Base-by-base conservation (phyloP, 2,329 filamentous ascomycete species). In the Blastomyces gilchristii region DNA sequence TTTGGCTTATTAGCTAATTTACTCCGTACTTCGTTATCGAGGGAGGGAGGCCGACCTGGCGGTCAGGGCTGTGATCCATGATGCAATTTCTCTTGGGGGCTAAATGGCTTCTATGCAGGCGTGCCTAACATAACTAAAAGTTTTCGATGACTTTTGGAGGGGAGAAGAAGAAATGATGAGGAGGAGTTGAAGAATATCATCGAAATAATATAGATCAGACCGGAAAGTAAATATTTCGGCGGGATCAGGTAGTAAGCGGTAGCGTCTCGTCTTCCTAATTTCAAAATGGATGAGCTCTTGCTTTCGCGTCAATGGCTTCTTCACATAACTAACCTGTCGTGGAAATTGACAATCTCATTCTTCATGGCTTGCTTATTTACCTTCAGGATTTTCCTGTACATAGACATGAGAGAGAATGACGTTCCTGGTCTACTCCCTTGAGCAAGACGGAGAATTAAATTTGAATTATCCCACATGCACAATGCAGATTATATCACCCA, bases 81-180 rank as follows among this genome's bases (percentile, higher is more conserved):
- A 43, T 45, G 2, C 11, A 58, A 58, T 52, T 45, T 34, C 11
- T 47, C 2, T 57, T 37, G 54, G 37, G 18, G 28, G 28, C 57
- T 47, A 49, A 43, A 14, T 43, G 41, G 41, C 11, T n/a, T 18
- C 25, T 28, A 59, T 59, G 57, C 57, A 59, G 9, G 57, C 22
- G 57, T 49, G 57, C 57, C 57, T 59, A 59, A 59, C 43, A 45
- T 11, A 47, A 18, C 18, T n/a, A 18, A n/a, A n/a, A 37, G 31
- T n/a, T 11, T 8, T 37, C 1, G 31, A 56, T 18, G 18, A 39
- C 11, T 28, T n/a, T 11, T 37, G 34, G 12, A 28, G 14, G 7
- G 54, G 12, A 41, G 37, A 28, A 22, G 31, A 12, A 43, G n/a
- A 25, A 16, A 25, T 39, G 18, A 57, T 28, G 37, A 25, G 18